A percentile compares a stretch with the other conserved stretches of the same genome.
Conservation (phyloP, 345 rosid genomes). For the Atalantia buxifolia region DNA sequence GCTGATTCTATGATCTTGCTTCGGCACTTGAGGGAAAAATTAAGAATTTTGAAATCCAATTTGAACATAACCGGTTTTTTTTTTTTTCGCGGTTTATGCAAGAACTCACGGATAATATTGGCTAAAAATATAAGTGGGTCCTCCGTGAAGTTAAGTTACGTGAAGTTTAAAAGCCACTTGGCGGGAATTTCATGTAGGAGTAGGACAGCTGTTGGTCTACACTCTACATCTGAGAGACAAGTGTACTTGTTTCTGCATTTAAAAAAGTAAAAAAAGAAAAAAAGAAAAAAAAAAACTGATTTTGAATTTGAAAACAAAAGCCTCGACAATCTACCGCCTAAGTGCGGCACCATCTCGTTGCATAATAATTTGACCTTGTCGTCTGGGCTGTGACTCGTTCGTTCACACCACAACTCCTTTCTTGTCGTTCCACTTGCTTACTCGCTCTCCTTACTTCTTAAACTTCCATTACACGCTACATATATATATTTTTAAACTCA, state of each 20-base stretch:
- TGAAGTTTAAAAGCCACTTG: not conserved
- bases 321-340: no score
- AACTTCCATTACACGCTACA: no score
- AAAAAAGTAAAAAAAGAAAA: no score
- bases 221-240: not conserved
- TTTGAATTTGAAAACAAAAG: no score
- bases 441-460: not conserved
- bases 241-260: no score
- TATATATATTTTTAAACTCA: no score
- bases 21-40: constrained; percentile 1
- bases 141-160: not conserved
- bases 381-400: no score
- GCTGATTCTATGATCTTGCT: not conserved
- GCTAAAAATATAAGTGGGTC: not conserved
- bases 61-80: constrained; percentile 28
- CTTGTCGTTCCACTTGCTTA: not conserved
- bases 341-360: no score
- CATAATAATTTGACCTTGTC: no score
- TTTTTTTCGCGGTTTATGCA: not conserved
- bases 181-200: not conserved
- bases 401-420: not conserved
- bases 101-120: not conserved
- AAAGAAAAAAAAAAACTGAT: no score
- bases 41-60: constrained; percentile 15
- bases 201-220: not conserved